These are phyloP conservation scores for Yamadazyma dushanensis DNA, from an alignment of 1,139 yeast species.

Conservation along the genomic window DNA sequence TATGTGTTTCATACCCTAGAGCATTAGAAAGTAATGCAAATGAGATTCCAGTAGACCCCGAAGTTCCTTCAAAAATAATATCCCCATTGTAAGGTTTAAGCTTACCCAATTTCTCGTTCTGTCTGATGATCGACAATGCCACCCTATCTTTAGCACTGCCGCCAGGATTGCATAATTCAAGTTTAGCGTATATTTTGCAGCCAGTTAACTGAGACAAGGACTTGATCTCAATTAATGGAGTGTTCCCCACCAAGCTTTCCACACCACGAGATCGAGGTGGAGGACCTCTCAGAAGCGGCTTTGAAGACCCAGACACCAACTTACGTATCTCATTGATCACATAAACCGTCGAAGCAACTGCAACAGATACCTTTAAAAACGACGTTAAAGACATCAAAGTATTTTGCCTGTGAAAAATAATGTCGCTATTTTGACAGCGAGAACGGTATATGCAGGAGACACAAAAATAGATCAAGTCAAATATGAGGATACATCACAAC, in stretches of 20 bases:
- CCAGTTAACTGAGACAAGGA: conserved; percentile 78
- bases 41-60: conserved; percentile 95
- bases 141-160: conserved; percentile 96
- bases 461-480: no score
- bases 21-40: conserved; percentile 87
- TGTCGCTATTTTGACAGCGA: no score
- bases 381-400: neutral
- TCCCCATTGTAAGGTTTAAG: conserved; percentile 58
- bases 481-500: no score
- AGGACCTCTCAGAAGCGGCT: conserved; percentile 18
- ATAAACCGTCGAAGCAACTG: conserved; percentile 18
- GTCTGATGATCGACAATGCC: conserved; percentile 77
- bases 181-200: conserved; percentile 80
- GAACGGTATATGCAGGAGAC: no score
- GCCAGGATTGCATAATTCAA: conserved; percentile 87
- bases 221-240: conserved; percentile 77
- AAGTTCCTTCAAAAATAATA: conserved; percentile 87
- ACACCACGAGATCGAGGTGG: conserved; percentile 41
- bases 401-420: no score
- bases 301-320: neutral
- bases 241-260: conserved; percentile 75
- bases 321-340: conserved; percentile 9
- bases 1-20: conserved; percentile 84
- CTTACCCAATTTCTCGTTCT: conserved; percentile 61
- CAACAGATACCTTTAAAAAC: conserved; percentile 1